Evolutionary conservation across 2,329 filamentous ascomycete genomes (phyloP), one percentile per base, ranked within the genome.

Genomic region (Colletotrichum ledebouriae): DNA sequence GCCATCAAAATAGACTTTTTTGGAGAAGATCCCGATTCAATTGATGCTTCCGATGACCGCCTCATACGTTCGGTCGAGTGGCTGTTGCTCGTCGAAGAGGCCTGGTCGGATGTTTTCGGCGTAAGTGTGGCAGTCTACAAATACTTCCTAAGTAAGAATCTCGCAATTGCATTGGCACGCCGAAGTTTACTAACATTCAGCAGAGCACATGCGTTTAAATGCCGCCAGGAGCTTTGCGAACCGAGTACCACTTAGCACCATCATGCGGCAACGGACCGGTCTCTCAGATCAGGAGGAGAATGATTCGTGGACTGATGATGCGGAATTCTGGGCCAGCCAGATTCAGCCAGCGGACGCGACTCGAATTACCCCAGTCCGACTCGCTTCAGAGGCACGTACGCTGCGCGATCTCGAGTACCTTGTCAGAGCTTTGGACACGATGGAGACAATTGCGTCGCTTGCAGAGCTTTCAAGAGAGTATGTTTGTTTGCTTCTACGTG

Each of bases 61-160:
- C 84, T 97, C 59, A 93, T 98, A 52, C 87, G 91, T 64, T 90
- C 92, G 42, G 81, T 98, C 67, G 92, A 97, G 75, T 98, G 95
- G 94, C 90, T 95, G 76, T 82, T 93, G 66, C 85, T 93, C 63
- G 86, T 95, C 9, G 88, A 92, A 57, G 90, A 87, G 12, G 86
- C 92, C 62, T 94, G 91, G 90, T 83, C 86, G 15, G 85, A 90
- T 66, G 89, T 93, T 22, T 93, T 95, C 73, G 80, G 83, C 17
- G 84, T 89, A 63, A 89, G 93, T 47, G 87, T 88, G 34, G 86
- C 89, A 73, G 86, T 94, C n/a, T 93, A 97, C 80, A 92, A 92
- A 75, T 90, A 90, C 69, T 94, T 98, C 75, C 85, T 97, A 53
- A 86, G 94, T 97, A 87, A 84, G 93, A 86, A 41, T 15, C 44